Percentiles rank a stretch among this genome's conserved stretches.
Conservation (phyloP, 176 grass and related monocot genomes). For the Hsuehochloa calcarea region DNA sequence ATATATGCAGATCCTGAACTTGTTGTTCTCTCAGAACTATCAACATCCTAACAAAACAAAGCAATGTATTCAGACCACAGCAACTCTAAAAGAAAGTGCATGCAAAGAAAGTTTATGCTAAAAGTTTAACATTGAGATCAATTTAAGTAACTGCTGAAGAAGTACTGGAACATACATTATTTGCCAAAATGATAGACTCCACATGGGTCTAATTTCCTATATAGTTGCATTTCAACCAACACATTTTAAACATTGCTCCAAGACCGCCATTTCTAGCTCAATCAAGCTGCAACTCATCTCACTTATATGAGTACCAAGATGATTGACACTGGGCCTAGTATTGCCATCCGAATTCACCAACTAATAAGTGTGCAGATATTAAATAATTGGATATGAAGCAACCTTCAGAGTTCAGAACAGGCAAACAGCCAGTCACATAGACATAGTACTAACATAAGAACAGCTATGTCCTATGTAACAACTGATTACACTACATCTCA, state of each 20-base stretch:
- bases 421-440: neutral
- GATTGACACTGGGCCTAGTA: neutral
- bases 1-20: constrained; percentile 47
- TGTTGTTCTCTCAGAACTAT: neutral
- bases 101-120: neutral
- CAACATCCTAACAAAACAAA: constrained; percentile 50
- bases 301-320: neutral
- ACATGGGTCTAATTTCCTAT: neutral
- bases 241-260: neutral
- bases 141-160: neutral
- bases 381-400: neutral
- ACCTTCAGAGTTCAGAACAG: neutral
- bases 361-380: neutral
- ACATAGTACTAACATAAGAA: neutral
- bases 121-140: neutral
- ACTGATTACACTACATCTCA: neutral
- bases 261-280: neutral
- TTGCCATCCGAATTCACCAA: neutral
- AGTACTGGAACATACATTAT: neutral
- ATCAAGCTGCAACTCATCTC: neutral
- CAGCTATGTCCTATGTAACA: neutral
- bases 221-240: constrained; percentile 8
- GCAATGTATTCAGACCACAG: constrained; percentile 3
- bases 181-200: neutral
- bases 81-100: constrained; percentile 10